These are phyloP conservation scores for Athelia sp. DNA, from an alignment of 1,284 basidiomycete species.

Conservation along the genomic window DNA sequence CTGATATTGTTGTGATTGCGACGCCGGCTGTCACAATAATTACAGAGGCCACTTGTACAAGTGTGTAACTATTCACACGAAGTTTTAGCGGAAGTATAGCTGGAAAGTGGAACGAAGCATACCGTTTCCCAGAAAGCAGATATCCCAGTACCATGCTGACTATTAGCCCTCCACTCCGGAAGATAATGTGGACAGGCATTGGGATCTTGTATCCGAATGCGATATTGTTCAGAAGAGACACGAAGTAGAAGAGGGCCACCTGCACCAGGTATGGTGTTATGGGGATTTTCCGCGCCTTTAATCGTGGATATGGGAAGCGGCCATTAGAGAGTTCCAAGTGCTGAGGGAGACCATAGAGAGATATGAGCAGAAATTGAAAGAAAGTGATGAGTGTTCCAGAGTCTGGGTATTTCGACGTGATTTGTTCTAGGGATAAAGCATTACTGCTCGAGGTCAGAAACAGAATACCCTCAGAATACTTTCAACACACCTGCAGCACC, in stretches of 20 bases:
- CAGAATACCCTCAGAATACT: slow-evolving; percentile 18
- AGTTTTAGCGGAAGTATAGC: slow-evolving; percentile 2
- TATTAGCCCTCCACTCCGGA: slow-evolving; percentile 87
- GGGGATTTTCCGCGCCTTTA: slow-evolving; percentile 67
- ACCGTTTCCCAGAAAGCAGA: slow-evolving; percentile 55
- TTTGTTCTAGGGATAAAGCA: slow-evolving; percentile 65
- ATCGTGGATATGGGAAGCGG: slow-evolving; percentile 38
- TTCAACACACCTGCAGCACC: slow-evolving; percentile 64
- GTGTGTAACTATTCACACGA: slow-evolving; percentile 51
- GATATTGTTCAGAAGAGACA: slow-evolving; percentile 87
- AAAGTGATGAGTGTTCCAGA: slow-evolving; percentile 82
- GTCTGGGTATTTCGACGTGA: slow-evolving; percentile 57
- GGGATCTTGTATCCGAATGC: slow-evolving; percentile 87
- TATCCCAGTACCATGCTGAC: slow-evolving; percentile 76
- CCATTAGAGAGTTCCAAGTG: slow-evolving; percentile 39
- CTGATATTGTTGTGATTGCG: slow-evolving; percentile 78
- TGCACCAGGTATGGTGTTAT: slow-evolving; percentile 75
- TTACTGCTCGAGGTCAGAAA: slow-evolving; percentile 38
- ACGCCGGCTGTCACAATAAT: slow-evolving; percentile 80
- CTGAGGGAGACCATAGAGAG: slow-evolving; percentile 60
- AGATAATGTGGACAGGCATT: slow-evolving; percentile 93
- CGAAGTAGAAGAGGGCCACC: slow-evolving; percentile 76
- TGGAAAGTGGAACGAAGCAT: slow-evolving; percentile 16
- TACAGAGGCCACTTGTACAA: slow-evolving; percentile 67
- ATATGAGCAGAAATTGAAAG: slow-evolving; percentile 76